Evolutionary conservation across 2,329 filamentous ascomycete genomes (phyloP).

Genomic region (Cercospora beticola): DNA sequence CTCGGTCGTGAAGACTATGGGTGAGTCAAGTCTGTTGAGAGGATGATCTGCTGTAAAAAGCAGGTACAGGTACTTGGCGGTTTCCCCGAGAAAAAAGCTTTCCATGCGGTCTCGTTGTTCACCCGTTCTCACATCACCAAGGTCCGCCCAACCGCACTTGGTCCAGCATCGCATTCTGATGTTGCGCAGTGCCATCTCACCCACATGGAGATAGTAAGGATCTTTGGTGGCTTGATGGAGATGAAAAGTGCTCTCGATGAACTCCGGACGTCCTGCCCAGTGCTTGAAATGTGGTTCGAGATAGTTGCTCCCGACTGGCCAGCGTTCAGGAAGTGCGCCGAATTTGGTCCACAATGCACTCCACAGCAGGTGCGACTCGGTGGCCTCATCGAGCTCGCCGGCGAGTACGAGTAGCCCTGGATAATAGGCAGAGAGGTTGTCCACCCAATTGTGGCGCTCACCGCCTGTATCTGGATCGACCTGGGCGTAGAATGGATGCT

Average conservation of each 20-base stretch:
- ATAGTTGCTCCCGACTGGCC: slow-evolving; percentile 65
- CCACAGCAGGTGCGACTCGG: slow-evolving; percentile 84
- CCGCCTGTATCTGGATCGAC: slow-evolving; percentile 86
- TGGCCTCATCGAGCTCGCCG: slow-evolving; percentile 86
- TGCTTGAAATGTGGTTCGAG: slow-evolving; percentile 86
- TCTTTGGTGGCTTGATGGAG: slow-evolving; percentile 91
- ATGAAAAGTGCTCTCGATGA: slow-evolving; percentile 95
- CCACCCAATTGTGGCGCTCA: slow-evolving; percentile 87
- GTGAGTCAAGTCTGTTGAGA: slow-evolving; percentile 79
- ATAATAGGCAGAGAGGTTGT: slow-evolving; percentile 93
- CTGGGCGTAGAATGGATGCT: slow-evolving; percentile 91
- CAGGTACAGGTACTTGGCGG: slow-evolving; percentile 90
- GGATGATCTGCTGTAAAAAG: slow-evolving; percentile 85
- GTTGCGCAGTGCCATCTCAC: slow-evolving; percentile 90
- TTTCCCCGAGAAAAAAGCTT: slow-evolving; percentile 97
- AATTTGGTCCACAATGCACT: slow-evolving; percentile 94
- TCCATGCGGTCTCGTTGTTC: slow-evolving; percentile 95
- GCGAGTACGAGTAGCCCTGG: slow-evolving; percentile 82
- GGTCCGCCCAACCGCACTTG: slow-evolving; percentile 86
- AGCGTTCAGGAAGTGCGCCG: slow-evolving; percentile 88
- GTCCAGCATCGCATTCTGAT: slow-evolving; percentile 87
- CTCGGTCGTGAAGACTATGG: slow-evolving; percentile 94
- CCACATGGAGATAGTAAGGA: slow-evolving; percentile 93
- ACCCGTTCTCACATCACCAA: slow-evolving; percentile 62
- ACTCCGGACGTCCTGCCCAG: slow-evolving; percentile 95